Conservation (phyloP, 257 asterid genomes). For the Striga asiatica region DNA sequence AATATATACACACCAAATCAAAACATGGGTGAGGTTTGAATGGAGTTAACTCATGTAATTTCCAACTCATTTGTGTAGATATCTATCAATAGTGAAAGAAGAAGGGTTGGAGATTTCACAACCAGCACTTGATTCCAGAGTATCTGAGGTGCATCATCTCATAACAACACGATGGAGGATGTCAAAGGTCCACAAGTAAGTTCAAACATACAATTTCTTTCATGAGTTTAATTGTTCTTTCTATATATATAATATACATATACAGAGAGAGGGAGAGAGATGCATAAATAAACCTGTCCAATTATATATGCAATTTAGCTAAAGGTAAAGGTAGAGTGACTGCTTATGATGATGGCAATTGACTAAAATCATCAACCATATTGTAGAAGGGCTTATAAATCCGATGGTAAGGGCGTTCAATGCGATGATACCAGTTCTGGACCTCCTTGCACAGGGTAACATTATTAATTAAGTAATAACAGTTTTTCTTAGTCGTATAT, state of each 20-base stretch:
- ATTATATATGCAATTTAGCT: too few relatives aligned
- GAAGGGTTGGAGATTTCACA: slow-evolving; percentile 89
- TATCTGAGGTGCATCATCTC: slow-evolving; percentile 79
- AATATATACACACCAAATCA: too few relatives aligned
- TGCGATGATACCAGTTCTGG: slow-evolving; percentile 49
- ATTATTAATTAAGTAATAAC: slow-evolving; percentile 17
- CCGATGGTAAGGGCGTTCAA: slow-evolving; percentile 38
- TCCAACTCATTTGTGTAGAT: slow-evolving; percentile 32
- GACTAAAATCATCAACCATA: too few relatives aligned
- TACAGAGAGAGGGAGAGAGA: too few relatives aligned
- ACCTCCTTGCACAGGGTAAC: slow-evolving; percentile 96
- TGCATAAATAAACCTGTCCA: too few relatives aligned
- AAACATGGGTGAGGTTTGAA: too few relatives aligned
- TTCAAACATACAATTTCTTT: not conserved
- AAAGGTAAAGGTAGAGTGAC: too few relatives aligned
- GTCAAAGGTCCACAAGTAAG: slow-evolving; percentile 61
- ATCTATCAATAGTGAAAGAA: slow-evolving; percentile 51
- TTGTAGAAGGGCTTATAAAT: slow-evolving; percentile 59
- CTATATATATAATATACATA: too few relatives aligned
- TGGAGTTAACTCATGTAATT: too few relatives aligned
- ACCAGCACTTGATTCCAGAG: slow-evolving; percentile 54
- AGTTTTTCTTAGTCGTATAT: slow-evolving; percentile 10
- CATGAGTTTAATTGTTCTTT: too few relatives aligned
- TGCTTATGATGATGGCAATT: too few relatives aligned
- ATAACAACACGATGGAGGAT: slow-evolving; percentile 63